phyloP scores from a whole-genome alignment of 2,329 filamentous ascomycete genomes.

The Alternaria solani region DNA sequence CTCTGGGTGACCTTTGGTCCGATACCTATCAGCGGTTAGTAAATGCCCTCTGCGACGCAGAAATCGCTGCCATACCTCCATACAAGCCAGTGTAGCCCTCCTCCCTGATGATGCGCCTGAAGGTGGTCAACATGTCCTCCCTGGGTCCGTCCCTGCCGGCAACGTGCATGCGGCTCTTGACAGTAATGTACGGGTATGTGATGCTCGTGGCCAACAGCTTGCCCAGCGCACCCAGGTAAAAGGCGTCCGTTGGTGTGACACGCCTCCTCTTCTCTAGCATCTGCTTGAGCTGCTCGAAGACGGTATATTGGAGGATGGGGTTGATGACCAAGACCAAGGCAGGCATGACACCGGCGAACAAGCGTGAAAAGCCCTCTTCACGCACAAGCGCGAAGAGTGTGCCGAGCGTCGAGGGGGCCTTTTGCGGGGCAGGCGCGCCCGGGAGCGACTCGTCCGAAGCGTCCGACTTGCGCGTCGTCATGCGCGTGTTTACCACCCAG shows the following conservation, averaged over 20 bases:
- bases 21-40: slow-evolving; percentile 69
- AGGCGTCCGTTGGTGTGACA: slow-evolving; percentile 85
- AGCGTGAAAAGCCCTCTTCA: slow-evolving; percentile 82
- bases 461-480: slow-evolving; percentile 86
- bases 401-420: slow-evolving; percentile 75
- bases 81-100: slow-evolving; percentile 94
- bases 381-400: slow-evolving; percentile 82
- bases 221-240: slow-evolving; percentile 88
- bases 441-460: slow-evolving; percentile 51
- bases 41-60: neutral
- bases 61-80: slow-evolving; percentile 69
- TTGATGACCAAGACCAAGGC: slow-evolving; percentile 96
- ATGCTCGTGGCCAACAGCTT: slow-evolving; percentile 93
- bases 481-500: slow-evolving; percentile 98
- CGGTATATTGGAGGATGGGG: slow-evolving; percentile 97
- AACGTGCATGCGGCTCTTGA: slow-evolving; percentile 98
- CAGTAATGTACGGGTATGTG: slow-evolving; percentile 98
- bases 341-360: slow-evolving; percentile 92
- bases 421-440: slow-evolving; percentile 60
- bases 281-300: slow-evolving; percentile 99
- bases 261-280: slow-evolving; percentile 76
- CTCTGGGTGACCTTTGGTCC: slow-evolving; percentile 96
- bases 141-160: slow-evolving; percentile 77
- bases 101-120: slow-evolving; percentile 81
- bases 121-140: slow-evolving; percentile 79